Percentiles rank a stretch among this genome's conserved stretches.
Evolutionary conservation across 306 rosid genomes (phyloP).

Genomic region (Begonia loranthoides): DNA sequence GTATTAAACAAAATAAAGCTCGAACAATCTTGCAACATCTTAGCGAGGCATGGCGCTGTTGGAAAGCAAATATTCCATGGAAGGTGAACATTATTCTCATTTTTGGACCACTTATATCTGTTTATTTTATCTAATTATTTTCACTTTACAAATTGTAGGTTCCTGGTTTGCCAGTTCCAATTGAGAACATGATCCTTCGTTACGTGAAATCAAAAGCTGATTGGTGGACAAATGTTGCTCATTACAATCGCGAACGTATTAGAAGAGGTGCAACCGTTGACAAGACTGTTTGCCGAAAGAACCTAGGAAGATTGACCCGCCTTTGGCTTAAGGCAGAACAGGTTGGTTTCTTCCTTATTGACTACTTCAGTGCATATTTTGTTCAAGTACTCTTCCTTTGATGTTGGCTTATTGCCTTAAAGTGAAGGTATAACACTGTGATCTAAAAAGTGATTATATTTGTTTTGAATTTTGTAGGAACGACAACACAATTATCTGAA

Average conservation of each 20-base stretch:
- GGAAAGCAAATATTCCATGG: constrained; percentile 99
- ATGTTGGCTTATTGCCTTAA: no score
- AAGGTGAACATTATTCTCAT: constrained; percentile 34
- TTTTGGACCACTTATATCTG: neutral
- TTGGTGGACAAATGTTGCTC: constrained; percentile 99
- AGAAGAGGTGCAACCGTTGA: constrained; percentile 99
- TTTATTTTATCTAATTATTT: neutral
- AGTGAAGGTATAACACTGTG: no score
- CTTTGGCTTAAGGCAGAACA: constrained; percentile 98
- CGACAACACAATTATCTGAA: constrained; percentile 96
- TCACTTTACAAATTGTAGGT: constrained; percentile 29
- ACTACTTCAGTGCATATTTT: neutral
- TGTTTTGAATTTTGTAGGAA: constrained; percentile 29
- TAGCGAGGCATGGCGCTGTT: constrained; percentile 99
- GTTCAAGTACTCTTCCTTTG: neutral
- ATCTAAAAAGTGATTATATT: neutral
- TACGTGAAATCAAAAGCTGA: constrained; percentile 98
- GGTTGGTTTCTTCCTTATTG: constrained; percentile 26
- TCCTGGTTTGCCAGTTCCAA: constrained; percentile 97
- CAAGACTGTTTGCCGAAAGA: constrained; percentile 94
- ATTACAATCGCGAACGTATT: constrained; percentile 93
- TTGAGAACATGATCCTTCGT: constrained; percentile 97
- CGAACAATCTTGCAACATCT: constrained; percentile 92
- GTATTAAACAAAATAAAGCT: constrained; percentile 95
- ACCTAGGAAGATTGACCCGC: constrained; percentile 95